phyloP scores from a whole-genome alignment of 176 grass and related monocot genomes.

The Musa schizocarpa region DNA sequence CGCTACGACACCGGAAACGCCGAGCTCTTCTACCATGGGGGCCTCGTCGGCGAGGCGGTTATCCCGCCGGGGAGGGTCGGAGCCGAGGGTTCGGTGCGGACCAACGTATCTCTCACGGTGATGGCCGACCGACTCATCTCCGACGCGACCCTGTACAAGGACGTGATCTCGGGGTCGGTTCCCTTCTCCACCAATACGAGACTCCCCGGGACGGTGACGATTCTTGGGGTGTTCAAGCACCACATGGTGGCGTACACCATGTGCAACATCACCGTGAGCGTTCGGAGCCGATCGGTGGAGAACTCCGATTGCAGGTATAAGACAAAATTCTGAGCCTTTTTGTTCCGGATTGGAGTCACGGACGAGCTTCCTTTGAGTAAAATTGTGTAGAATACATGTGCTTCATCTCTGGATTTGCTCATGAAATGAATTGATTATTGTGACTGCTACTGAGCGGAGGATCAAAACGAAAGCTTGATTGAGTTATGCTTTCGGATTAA shows the following conservation, averaged over 20 bases:
- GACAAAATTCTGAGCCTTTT: conserved; percentile 31
- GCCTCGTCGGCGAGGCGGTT: conserved; percentile 20
- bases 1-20: conserved; percentile 23
- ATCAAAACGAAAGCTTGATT: too few species aligned
- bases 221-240: conserved; percentile 33
- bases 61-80: conserved; percentile 29
- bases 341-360: not conserved
- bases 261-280: conserved; percentile 27
- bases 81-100: conserved; percentile 17
- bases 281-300: conserved; percentile 29
- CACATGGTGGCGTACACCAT: conserved; percentile 31
- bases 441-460: too few species aligned
- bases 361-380: not conserved
- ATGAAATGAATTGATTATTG: not conserved
- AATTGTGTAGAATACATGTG: not conserved
- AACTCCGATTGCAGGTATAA: conserved; percentile 34
- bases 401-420: not conserved
- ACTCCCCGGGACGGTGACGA: conserved; percentile 30
- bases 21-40: conserved; percentile 20
- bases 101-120: conserved; percentile 21
- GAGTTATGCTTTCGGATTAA: too few species aligned
- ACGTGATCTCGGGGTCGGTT: conserved; percentile 26
- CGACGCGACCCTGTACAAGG: conserved; percentile 21
- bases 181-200: conserved; percentile 29
- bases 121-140: conserved; percentile 27